phyloP scores from a whole-genome alignment of 345 rosid genomes.

The Crucihimalaya himalaica region DNA sequence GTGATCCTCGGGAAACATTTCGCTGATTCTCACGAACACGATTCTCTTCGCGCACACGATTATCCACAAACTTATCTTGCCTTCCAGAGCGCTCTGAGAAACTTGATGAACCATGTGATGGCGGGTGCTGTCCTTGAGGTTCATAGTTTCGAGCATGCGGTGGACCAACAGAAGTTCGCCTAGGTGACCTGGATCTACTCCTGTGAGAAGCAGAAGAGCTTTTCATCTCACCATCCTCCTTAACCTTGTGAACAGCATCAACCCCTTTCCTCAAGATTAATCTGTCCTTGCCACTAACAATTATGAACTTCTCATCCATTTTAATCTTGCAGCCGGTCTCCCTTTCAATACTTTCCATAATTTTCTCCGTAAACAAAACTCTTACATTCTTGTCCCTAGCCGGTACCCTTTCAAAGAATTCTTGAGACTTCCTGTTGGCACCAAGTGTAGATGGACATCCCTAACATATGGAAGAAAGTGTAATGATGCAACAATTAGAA shows the following conservation, averaged over 20 bases:
- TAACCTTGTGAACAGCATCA: conserved; percentile 91
- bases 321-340: conserved; percentile 90
- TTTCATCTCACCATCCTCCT: conserved; percentile 68
- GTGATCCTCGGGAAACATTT: conserved; percentile 75
- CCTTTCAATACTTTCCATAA: conserved; percentile 70
- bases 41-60: conserved; percentile 60
- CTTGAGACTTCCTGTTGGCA: conserved; percentile 88
- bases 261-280: conserved; percentile 88
- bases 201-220: conserved; percentile 63
- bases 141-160: conserved; percentile 64
- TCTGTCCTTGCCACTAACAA: conserved; percentile 96
- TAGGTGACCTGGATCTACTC: conserved; percentile 93
- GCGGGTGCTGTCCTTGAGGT: conserved; percentile 57
- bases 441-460: conserved; percentile 99
- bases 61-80: conserved; percentile 71
- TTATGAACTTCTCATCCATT: conserved; percentile 89
- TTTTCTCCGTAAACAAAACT: conserved; percentile 79
- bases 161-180: conserved; percentile 60
- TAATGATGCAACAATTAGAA: background rate
- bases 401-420: conserved; percentile 88
- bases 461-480: conserved; percentile 35
- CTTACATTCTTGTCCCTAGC: conserved; percentile 81
- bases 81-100: conserved; percentile 70
- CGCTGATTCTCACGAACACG: conserved; percentile 62
- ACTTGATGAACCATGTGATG: conserved; percentile 59